Conservation (phyloP, 345 rosid genomes). For the Arabis alpina region DNA sequence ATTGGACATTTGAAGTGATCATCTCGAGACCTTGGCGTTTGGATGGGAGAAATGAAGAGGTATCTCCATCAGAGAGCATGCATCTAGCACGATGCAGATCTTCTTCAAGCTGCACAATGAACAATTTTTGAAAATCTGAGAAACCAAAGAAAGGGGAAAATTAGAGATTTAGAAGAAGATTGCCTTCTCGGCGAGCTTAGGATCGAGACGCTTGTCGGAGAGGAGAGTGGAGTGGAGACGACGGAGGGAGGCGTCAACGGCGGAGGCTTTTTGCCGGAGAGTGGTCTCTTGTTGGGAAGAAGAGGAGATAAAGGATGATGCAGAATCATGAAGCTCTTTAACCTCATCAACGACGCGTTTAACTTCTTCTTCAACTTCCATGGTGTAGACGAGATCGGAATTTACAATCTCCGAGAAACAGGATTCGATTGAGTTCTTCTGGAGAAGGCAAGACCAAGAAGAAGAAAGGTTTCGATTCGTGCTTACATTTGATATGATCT, state of each 20-base stretch:
- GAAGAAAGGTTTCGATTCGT: not conserved
- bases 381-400: conserved; percentile 19
- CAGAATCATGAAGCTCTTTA: conserved; percentile 77
- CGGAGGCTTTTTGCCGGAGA: conserved; percentile 67
- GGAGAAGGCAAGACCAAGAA: not conserved
- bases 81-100: conserved; percentile 83
- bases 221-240: conserved; percentile 63
- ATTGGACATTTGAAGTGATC: conserved; percentile 14
- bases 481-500: not conserved
- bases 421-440: conserved; percentile 15
- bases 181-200: conserved; percentile 68
- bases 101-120: conserved; percentile 63
- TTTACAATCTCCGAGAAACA: not conserved
- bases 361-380: conserved; percentile 71
- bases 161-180: not conserved
- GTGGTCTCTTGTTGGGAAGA: conserved; percentile 69
- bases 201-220: conserved; percentile 51
- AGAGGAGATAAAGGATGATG: conserved; percentile 56
- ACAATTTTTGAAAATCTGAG: not conserved
- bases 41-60: conserved; percentile 77
- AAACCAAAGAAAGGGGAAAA: not conserved
- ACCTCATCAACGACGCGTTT: conserved; percentile 66
- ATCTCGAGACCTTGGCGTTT: conserved; percentile 59
- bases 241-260: conserved; percentile 70
- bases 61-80: conserved; percentile 77